These are phyloP conservation scores for Furcasterigmium sp. DNA, from an alignment of 2,329 filamentous ascomycete genomes.

Conservation along the genomic window DNA sequence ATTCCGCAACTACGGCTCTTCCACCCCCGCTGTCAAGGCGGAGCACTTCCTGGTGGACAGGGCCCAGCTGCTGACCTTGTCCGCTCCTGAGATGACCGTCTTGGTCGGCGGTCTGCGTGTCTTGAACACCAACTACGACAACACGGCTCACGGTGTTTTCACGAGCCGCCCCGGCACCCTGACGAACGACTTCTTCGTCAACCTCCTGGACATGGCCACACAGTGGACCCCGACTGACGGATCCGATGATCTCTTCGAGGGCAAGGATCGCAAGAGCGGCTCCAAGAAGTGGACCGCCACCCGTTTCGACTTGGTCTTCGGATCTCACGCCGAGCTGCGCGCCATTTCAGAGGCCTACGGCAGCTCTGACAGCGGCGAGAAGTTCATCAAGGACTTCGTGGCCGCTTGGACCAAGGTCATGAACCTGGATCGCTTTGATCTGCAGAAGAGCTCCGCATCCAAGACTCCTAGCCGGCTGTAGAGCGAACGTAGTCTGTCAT, in stretches of 20 bases:
- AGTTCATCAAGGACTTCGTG: conserved; percentile 69
- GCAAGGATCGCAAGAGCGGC: conserved; percentile 60
- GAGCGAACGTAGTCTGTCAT: too few species aligned
- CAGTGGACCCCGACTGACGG: conserved; percentile 46
- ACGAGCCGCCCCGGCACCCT: conserved; percentile 63
- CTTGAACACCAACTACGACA: conserved; percentile 66
- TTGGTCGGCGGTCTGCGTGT: conserved; percentile 68
- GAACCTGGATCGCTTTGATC: conserved; percentile 66
- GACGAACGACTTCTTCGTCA: conserved; percentile 79
- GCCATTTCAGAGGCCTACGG: conserved; percentile 68
- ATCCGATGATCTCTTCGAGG: conserved; percentile 56
- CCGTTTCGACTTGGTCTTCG: conserved; percentile 65
- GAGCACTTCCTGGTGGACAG: conserved; percentile 70
- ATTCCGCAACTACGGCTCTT: conserved; percentile 74
- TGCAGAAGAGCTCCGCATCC: conserved; percentile 18
- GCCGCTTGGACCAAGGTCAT: conserved; percentile 70
- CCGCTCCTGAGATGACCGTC: conserved; percentile 65
- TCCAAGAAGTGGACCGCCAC: conserved; percentile 64
- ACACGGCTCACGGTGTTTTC: conserved; percentile 61
- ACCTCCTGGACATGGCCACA: conserved; percentile 64
- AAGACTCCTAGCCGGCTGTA: not conserved
- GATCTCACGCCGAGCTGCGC: conserved; percentile 69
- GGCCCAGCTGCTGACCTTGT: conserved; percentile 65
- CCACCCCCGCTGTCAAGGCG: conserved; percentile 52
- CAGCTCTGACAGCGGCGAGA: conserved; percentile 50